These are phyloP conservation scores for Xanthoconium stramineum DNA, from an alignment of 768 basidiomycete genomes.

Conservation along the genomic window DNA sequence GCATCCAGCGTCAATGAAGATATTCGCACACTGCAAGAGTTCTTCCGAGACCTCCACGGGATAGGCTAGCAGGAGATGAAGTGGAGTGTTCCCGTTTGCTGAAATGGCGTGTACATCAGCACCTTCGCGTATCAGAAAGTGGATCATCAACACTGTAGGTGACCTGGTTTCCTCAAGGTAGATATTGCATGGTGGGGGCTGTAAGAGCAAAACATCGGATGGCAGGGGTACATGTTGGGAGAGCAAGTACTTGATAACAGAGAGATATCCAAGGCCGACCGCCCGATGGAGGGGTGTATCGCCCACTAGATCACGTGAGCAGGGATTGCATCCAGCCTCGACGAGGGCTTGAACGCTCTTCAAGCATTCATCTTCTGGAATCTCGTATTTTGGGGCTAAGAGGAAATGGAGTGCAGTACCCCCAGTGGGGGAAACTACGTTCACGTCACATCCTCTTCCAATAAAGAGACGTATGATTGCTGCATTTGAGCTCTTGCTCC, in stretches of 20 bases:
- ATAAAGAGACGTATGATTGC: conserved; percentile 2
- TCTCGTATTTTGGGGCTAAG: neutral
- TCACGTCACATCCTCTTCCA: neutral
- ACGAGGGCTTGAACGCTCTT: neutral
- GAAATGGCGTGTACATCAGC: neutral
- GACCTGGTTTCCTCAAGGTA: no score
- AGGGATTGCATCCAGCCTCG: conserved; percentile 2
- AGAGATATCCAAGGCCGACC: neutral
- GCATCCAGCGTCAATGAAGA: neutral
- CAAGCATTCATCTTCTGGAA: neutral
- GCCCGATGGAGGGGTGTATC: conserved; percentile 1
- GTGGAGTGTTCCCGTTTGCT: neutral
- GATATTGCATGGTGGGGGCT: no score
- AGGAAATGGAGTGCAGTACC: conserved; percentile 1
- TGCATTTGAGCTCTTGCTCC: neutral
- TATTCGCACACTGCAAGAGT: neutral
- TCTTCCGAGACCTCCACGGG: neutral
- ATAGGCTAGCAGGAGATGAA: neutral
- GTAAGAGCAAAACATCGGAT: neutral
- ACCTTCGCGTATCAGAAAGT: neutral
- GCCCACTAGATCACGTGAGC: neutral
- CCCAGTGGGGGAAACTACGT: neutral
- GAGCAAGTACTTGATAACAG: neutral
- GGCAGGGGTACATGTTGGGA: neutral
- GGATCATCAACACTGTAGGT: neutral